Evolutionary conservation across 306 rosid species (phyloP), one percentile per base, ranked within the genome.

Genomic region (Herpetospermum pedunculosum): DNA sequence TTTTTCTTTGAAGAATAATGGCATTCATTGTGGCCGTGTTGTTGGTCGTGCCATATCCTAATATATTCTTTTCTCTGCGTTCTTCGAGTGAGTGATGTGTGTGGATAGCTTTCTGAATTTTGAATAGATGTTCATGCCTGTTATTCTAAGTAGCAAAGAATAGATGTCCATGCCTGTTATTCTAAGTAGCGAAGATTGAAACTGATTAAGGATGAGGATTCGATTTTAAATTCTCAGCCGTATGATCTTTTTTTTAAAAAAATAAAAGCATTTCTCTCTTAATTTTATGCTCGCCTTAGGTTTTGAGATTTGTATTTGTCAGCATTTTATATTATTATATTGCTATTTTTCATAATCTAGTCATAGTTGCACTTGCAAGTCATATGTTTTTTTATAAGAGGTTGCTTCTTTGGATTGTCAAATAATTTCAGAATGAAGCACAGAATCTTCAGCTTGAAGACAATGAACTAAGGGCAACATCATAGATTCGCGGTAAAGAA

Each of bases 381-480:
- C 55, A 30, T 21, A 14, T 80, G n/a, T 55, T 68, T 71, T n/a
- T 38, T 11, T 18, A 48, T 44, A 18, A 41, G 78, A 49, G 32
- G 70, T 62, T 77, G 34, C 80, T 80, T 28, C 72, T 44, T 14
- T 46, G 75, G 49, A 19, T 77, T 68, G 53, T 30, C 23, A 3
- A 19, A 49, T 6, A 62, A 47, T 75, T 73, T 76, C 86, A 92
- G 96, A 84, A 21, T 53, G 60, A 74, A 72, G 75, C 52, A 58
- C 74, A 21, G 46, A 34, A 79, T 29, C 62, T 49, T 7, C 64
- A 55, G 57, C 58, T 52, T 57, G 67, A 58, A 74, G 77, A 4
- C 14, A 72, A 53, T 8, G 68, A 53, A 57, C 48, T 74, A 69
- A 79, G 80, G 77, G 92, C 96, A 52, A 38, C 69, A 55, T 87